Evolutionary conservation across 305 asterid species (phyloP).

Genomic region (Rubia balearica): DNA sequence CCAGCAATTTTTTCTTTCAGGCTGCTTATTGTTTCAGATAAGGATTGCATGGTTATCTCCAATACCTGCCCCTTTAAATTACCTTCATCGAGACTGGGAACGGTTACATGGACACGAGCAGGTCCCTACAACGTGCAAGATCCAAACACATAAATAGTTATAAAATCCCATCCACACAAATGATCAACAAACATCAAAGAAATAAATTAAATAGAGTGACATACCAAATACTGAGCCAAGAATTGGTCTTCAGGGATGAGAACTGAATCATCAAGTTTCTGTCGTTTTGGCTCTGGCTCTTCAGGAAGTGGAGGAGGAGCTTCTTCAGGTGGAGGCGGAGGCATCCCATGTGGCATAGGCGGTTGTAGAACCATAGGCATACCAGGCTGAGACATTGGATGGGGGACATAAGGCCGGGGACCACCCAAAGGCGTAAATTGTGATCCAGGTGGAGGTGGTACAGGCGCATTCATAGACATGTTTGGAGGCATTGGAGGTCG

Average conservation of each 20-base stretch:
- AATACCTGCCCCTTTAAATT: conserved; percentile 84
- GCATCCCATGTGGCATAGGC: conserved; percentile 74
- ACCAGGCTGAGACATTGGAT: conserved; percentile 61
- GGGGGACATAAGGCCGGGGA: conserved; percentile 45
- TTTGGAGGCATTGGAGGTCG: conserved; percentile 62
- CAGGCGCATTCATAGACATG: conserved; percentile 32
- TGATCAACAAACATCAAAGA: background rate
- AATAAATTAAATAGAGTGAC: conserved; percentile 11
- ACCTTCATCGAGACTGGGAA: conserved; percentile 87
- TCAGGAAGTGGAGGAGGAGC: conserved; percentile 97
- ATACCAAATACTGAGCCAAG: conserved; percentile 65
- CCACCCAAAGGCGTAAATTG: conserved; percentile 64
- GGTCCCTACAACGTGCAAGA: conserved; percentile 60
- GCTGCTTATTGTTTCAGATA: conserved; percentile 73
- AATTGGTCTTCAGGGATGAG: conserved; percentile 87
- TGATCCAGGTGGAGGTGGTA: conserved; percentile 87
- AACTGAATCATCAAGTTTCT: conserved; percentile 70
- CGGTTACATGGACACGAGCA: conserved; percentile 54
- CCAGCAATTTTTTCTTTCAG: conserved; percentile 93
- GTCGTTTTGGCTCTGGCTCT: conserved; percentile 91
- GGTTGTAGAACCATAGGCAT: conserved; percentile 74
- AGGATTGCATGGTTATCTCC: conserved; percentile 66
- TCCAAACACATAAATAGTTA: background rate
- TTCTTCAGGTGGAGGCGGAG: conserved; percentile 92
- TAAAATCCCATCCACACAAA: background rate